A percentile compares a stretch with the other conserved stretches of the same genome.
These are phyloP conservation scores for Tulasnella sp. DNA, from an alignment of 768 basidiomycete genomes.

Conservation along the genomic window DNA sequence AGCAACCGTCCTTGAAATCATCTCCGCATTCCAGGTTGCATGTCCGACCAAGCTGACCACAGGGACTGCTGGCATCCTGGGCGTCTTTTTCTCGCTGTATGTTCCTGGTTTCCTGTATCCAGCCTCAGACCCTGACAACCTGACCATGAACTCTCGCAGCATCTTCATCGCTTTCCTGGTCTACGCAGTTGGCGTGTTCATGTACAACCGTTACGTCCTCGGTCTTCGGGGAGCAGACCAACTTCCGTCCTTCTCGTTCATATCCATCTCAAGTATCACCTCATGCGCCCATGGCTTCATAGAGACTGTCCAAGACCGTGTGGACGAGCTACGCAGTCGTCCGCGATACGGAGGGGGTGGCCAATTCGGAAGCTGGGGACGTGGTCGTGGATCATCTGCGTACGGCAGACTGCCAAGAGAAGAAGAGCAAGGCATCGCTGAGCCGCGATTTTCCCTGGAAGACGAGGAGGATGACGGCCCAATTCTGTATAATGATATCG, in stretches of 20 bases:
- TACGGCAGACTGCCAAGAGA: constrained; percentile 16
- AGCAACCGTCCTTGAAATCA: neutral
- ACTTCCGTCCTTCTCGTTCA: constrained; percentile 46
- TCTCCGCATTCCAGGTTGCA: constrained; percentile 49
- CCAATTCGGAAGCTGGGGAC: constrained; percentile 26
- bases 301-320: constrained; percentile 2
- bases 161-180: constrained; percentile 52
- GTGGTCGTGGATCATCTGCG: neutral
- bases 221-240: constrained; percentile 66
- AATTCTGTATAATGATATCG: constrained; percentile 13
- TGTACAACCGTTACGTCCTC: constrained; percentile 77
- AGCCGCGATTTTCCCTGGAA: constrained; percentile 21
- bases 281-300: constrained; percentile 24
- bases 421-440: constrained; percentile 24
- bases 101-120: constrained; percentile 34
- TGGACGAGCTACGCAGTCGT: constrained; percentile 1
- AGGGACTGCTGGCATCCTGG: constrained; percentile 51
- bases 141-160: constrained; percentile 37
- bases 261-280: constrained; percentile 30
- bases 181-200: constrained; percentile 63
- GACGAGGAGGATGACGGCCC: constrained; percentile 26
- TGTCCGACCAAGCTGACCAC: constrained; percentile 60
- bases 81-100: constrained; percentile 56
- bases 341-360: constrained; percentile 15
- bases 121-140: neutral